These are phyloP conservation scores for Elaeis oleifera DNA, from an alignment of 202 grass and related monocot genomes.

Conservation along the genomic window DNA sequence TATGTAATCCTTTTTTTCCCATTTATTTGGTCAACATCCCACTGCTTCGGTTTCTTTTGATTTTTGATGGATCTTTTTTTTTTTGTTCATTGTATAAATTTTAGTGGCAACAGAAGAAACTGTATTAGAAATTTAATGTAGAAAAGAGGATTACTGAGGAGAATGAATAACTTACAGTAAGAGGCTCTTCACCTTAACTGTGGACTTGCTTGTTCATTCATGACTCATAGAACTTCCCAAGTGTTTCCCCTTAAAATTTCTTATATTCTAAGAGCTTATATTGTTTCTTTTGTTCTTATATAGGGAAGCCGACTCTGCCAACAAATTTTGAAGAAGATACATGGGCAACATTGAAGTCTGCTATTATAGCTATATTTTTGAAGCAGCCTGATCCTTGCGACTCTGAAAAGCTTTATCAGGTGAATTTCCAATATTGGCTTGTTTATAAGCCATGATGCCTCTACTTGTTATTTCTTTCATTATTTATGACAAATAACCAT, in stretches of 20 bases:
- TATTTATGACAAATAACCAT: not conserved
- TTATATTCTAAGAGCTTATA: constrained; percentile 12
- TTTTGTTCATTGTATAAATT: too few relatives aligned
- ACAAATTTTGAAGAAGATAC: constrained; percentile 92
- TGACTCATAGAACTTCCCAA: not conserved
- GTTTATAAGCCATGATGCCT: constrained; percentile 7
- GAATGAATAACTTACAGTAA: constrained; percentile 1
- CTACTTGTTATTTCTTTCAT: not conserved
- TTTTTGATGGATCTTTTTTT: too few relatives aligned
- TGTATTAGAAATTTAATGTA: too few relatives aligned
- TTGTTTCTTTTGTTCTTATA: constrained; percentile 26
- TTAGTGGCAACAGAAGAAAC: too few relatives aligned
- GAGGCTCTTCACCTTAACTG: constrained; percentile 4
- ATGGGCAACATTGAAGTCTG: constrained; percentile 85
- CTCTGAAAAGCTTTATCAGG: constrained; percentile 96
- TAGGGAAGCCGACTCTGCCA: constrained; percentile 87
- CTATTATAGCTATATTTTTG: constrained; percentile 95
- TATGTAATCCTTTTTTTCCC: too few relatives aligned
- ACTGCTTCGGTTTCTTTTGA: too few relatives aligned
- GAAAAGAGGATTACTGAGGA: not conserved
- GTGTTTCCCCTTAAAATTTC: constrained; percentile 9
- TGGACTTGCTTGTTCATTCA: constrained; percentile 1
- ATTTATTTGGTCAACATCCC: too few relatives aligned
- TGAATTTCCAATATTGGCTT: constrained; percentile 31
- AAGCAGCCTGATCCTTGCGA: constrained; percentile 77